Conservation (phyloP, 768 basidiomycete genomes). For the Leccinum disarticulatum region DNA sequence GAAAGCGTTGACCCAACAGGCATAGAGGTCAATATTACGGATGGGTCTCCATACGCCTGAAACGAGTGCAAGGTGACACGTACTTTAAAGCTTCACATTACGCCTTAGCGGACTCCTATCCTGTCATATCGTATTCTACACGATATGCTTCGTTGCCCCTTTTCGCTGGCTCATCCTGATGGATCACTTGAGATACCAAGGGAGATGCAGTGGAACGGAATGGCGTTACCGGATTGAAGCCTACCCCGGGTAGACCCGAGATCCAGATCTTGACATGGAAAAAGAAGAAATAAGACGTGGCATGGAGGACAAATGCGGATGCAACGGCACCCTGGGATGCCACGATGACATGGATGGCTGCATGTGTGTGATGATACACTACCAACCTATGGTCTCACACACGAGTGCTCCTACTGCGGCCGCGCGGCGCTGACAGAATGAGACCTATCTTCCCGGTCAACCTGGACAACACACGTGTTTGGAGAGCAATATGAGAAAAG, state of each 20-base stretch:
- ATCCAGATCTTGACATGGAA: conserved; percentile 10
- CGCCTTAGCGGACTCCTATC: neutral
- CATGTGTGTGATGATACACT: conserved; percentile 15
- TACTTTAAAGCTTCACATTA: conserved; percentile 3
- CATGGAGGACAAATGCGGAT: neutral
- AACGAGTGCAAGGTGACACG: neutral
- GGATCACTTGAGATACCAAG: neutral
- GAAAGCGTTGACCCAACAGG: neutral
- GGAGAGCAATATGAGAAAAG: conserved; percentile 2
- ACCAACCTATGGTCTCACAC: neutral
- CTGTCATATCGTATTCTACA: neutral
- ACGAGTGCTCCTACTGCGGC: conserved; percentile 2
- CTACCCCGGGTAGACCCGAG: conserved; percentile 16
- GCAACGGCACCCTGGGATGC: neutral
- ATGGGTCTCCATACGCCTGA: neutral
- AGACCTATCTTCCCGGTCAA: conserved; percentile 20
- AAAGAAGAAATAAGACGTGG: neutral
- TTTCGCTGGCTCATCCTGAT: conserved; percentile 12
- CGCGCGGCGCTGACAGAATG: conserved; percentile 9
- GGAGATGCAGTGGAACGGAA: neutral
- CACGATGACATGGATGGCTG: neutral
- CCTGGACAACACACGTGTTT: conserved; percentile 23
- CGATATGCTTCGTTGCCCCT: conserved; percentile 2
- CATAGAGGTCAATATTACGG: neutral
- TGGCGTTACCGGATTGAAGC: neutral